Percentiles rank a stretch among this genome's conserved stretches.
Evolutionary conservation across 768 basidiomycete species (phyloP).

Genomic region (Mycena galopus): DNA sequence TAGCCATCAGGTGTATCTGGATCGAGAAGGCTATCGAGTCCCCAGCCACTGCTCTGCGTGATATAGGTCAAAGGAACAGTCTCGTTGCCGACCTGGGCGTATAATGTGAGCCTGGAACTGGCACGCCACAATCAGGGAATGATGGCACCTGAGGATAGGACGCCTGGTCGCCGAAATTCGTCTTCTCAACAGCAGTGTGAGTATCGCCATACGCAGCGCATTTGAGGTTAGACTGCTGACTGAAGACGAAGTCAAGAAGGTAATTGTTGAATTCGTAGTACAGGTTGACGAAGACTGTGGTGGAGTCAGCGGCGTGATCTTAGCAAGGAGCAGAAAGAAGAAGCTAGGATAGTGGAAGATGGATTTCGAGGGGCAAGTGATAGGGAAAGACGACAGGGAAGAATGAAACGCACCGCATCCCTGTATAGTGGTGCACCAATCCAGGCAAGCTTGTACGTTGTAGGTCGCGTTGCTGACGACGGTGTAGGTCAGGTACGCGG

Average conservation of each 20-base stretch:
- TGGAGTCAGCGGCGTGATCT: background rate
- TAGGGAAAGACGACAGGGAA: no score
- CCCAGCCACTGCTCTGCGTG: background rate
- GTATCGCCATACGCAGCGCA: background rate
- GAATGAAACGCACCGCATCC: constrained; percentile 55
- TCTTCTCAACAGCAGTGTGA: background rate
- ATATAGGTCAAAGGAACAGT: background rate
- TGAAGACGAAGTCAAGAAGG: background rate
- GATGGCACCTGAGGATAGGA: background rate
- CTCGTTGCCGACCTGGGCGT: background rate
- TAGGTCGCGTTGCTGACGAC: constrained; percentile 48
- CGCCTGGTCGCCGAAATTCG: background rate
- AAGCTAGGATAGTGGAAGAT: background rate
- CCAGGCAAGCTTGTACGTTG: constrained; percentile 56
- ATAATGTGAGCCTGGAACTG: background rate
- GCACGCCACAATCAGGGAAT: no score
- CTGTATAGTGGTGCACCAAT: constrained; percentile 52
- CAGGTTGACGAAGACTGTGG: background rate
- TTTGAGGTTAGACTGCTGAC: background rate
- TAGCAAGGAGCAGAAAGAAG: no score
- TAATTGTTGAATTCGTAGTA: background rate
- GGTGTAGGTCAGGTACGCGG: constrained; percentile 61
- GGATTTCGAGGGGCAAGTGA: no score
- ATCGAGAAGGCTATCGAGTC: background rate
- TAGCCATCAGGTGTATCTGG: background rate